Conservation (phyloP, 2,329 filamentous ascomycete species). For the Fusarium austroafricanum region DNA sequence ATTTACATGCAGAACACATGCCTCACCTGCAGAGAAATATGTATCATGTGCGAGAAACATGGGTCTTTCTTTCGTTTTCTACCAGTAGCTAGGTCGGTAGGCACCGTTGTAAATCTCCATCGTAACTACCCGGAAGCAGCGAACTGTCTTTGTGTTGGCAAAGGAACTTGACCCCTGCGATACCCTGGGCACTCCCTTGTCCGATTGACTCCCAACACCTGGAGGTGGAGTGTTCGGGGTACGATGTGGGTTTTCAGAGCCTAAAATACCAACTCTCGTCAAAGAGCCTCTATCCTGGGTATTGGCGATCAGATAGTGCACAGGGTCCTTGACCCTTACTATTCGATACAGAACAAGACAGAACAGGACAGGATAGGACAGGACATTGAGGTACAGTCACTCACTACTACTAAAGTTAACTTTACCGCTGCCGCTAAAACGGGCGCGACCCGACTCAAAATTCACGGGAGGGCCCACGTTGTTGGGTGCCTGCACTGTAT, state of each 20-base stretch:
- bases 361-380: not conserved
- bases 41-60: conserved; percentile 15
- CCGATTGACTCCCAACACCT: conserved; percentile 15
- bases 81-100: not conserved
- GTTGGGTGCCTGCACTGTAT: conserved; percentile 26
- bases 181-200: not conserved
- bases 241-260: conserved; percentile 2
- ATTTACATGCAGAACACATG: conserved; percentile 8
- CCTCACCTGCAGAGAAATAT: not conserved
- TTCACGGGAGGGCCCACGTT: conserved; percentile 27
- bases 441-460: conserved; percentile 9
- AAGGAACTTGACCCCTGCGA: conserved; percentile 3
- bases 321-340: conserved; percentile 16
- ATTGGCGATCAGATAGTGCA: conserved; percentile 34
- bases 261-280: conserved; percentile 20
- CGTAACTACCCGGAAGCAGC: conserved; percentile 19
- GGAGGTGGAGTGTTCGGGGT: conserved; percentile 8
- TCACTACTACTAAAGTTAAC: not conserved
- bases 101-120: not conserved
- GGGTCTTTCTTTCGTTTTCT: conserved; percentile 1
- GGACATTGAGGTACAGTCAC: not conserved
- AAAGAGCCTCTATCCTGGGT: conserved; percentile 7
- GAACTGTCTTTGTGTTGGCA: not conserved
- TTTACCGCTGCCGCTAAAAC: conserved; percentile 33
- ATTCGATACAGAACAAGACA: not conserved